Conservation (phyloP, 2,329 filamentous ascomycete species). For the Fusarium sp. region DNA sequence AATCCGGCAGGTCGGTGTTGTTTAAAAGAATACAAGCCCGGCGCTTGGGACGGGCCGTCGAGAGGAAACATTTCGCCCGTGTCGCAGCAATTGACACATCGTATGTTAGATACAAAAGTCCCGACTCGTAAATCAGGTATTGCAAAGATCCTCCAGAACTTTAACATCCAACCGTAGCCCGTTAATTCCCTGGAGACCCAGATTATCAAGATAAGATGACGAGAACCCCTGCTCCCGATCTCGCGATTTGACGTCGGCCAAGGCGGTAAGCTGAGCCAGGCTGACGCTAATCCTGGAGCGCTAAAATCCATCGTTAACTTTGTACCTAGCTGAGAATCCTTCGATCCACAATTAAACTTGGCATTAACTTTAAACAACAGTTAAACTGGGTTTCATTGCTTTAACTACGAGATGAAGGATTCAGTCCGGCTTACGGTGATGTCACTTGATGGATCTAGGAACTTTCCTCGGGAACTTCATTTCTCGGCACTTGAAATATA, state of each 20-base stretch:
- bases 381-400: neutral
- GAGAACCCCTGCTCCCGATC: neutral
- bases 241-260: neutral
- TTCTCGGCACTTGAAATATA: too few species aligned
- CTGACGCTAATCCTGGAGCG: neutral
- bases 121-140: neutral
- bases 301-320: too few species aligned
- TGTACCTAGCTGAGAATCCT: neutral
- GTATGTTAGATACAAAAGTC: neutral
- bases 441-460: accelerated
- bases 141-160: neutral
- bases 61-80: neutral
- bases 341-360: neutral
- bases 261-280: neutral
- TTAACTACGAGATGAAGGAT: neutral
- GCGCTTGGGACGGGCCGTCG: neutral
- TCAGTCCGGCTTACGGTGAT: neutral
- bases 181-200: neutral
- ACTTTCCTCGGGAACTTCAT: neutral
- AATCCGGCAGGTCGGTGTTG: accelerated
- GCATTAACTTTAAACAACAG: neutral
- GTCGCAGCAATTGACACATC: neutral
- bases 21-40: neutral
- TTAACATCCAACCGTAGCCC: neutral
- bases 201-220: neutral